Percentiles rank a stretch among this genome's conserved stretches.
phyloP scores from a whole-genome alignment of 768 basidiomycete species.

The Rhodosporidiobolus odoratus region DNA sequence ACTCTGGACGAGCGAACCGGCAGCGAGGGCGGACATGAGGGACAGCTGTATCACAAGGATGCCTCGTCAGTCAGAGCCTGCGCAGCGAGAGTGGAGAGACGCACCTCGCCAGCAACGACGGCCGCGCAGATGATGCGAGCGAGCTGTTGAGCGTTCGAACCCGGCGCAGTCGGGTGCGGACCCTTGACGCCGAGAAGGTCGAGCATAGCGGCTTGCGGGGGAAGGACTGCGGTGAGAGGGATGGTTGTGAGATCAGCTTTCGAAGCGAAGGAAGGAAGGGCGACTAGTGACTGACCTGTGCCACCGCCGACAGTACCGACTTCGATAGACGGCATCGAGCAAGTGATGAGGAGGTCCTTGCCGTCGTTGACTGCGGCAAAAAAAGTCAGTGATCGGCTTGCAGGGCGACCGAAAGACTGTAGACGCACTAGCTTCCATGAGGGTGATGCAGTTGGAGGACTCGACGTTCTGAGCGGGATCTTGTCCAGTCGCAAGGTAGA shows the following conservation, averaged over 20 bases:
- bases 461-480: slow-evolving; percentile 99
- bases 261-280: background rate
- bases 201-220: slow-evolving; percentile 80
- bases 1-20: slow-evolving; percentile 78
- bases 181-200: slow-evolving; percentile 91
- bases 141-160: slow-evolving; percentile 79
- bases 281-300: slow-evolving; percentile 51
- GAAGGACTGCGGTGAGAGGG: slow-evolving; percentile 54
- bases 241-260: background rate
- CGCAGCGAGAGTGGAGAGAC: background rate
- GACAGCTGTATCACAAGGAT: slow-evolving; percentile 52
- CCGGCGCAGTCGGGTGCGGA: slow-evolving; percentile 77
- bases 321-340: slow-evolving; percentile 98
- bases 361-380: slow-evolving; percentile 59
- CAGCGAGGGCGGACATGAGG: slow-evolving; percentile 83
- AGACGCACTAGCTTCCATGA: slow-evolving; percentile 89
- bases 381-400: slow-evolving; percentile 3
- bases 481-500: slow-evolving; percentile 94
- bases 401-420: background rate
- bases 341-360: slow-evolving; percentile 82
- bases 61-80: background rate
- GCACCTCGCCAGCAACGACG: slow-evolving; percentile 87
- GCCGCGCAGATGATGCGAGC: slow-evolving; percentile 83
- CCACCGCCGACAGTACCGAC: slow-evolving; percentile 98
- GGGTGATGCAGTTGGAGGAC: slow-evolving; percentile 94